Evolutionary conservation across 805 yeast species (phyloP).

Genomic region (Brettanomyces bruxellensis): DNA sequence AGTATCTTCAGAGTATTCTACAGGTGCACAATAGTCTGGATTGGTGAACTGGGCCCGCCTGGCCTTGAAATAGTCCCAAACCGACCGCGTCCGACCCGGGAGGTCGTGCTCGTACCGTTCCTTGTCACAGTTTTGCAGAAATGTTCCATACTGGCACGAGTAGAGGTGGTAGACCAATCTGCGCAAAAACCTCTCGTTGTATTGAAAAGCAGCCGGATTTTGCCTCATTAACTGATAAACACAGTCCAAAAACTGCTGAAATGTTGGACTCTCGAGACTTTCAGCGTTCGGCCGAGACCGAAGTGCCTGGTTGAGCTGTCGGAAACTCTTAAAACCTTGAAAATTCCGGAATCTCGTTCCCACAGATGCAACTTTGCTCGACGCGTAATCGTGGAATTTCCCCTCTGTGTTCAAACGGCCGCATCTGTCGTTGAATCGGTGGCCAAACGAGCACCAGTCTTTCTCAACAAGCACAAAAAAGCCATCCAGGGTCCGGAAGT

Average conservation of each 20-base stretch:
- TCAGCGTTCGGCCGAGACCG: constrained; percentile 35
- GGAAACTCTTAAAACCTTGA: constrained; percentile 28
- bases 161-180: constrained; percentile 80
- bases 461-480: constrained; percentile 80
- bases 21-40: constrained; percentile 26
- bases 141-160: constrained; percentile 93
- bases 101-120: constrained; percentile 43
- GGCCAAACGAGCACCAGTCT: constrained; percentile 95
- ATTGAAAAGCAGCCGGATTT: constrained; percentile 69
- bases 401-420: constrained; percentile 61
- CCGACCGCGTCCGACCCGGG: constrained; percentile 53
- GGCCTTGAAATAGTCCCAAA: constrained; percentile 89
- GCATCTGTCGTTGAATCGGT: constrained; percentile 73
- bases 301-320: constrained; percentile 41
- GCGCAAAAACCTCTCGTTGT: constrained; percentile 79
- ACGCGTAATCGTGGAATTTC: constrained; percentile 35
- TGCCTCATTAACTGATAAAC: constrained; percentile 72
- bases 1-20: constrained; percentile 27
- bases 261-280: constrained; percentile 77
- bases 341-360: no score
- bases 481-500: constrained; percentile 79
- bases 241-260: constrained; percentile 89
- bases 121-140: constrained; percentile 64
- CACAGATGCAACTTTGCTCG: constrained; percentile 10
- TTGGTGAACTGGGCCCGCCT: constrained; percentile 62